Evolutionary conservation across 768 basidiomycete species (phyloP), one percentile per base, ranked within the genome.

Genomic region (Termitomyces sp.): DNA sequence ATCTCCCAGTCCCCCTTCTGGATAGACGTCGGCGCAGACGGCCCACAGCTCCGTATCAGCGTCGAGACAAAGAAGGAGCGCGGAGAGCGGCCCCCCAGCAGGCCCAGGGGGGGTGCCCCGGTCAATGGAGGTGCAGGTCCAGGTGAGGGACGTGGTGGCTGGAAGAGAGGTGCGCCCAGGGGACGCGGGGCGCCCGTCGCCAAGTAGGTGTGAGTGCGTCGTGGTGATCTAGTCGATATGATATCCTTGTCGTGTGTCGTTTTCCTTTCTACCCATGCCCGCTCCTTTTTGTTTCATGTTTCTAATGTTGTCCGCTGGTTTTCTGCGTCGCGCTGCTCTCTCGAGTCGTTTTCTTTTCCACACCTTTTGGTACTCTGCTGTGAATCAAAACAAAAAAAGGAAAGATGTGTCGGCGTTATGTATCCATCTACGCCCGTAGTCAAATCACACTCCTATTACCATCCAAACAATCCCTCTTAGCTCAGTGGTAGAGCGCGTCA

Each of bases 1-100:
- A 96, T 99, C 70, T 76, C 83, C 32, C 81, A 89, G 3, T 73
- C 97, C 53, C 83, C 86, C 14, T 82, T 98, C 63, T 87, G 84
- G 70, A 73, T 96, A 56, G 89, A 91, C 52, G 79, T 82, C 9
- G 87, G 84, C 1, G 83, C 82, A 4, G 86, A 84, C 7, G 77
- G 78, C 2, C 25, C 25, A 25, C 76, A 74, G 60, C 73, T 82
- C 38, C 78, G 88, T 61, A 86, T 98, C 61, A 81, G 77, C 62
- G 85, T 98, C 40, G 95, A 96, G 82, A 92, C 90, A 47, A 85
- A 92, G 73, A 97, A 94, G 80, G 95, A 98, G 77, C 83, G 94
- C 49, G 85, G 86, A 42, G 94, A 97, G n/a, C 77, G 95, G 60
- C 87, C 88, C 3, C 76, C 80, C 2, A 79, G 74, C 64, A 76